Base-by-base conservation (phyloP, 148 eudicot species). In the Cornus suecica region DNA sequence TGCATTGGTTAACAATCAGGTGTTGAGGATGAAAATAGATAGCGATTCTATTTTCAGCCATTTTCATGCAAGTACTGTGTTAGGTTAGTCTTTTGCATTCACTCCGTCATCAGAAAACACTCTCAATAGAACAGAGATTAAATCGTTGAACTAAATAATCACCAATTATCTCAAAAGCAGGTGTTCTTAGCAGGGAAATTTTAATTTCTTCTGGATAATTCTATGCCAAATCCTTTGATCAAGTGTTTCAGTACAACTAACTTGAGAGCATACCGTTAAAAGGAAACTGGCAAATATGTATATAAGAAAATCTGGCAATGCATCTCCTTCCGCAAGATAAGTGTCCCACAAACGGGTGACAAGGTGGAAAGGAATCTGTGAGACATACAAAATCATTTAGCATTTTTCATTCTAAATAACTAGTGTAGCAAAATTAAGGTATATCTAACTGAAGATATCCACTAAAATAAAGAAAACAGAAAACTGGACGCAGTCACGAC, bases 311-410 rank as follows among this genome's bases (percentile, higher is more conserved):
- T 95, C 99, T 64, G 99, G 99, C 74, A 95, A 83, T 62, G 99
- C 99, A 80, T 95, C 99, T 30, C 99, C 99, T 91, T 92, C 99
- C 20, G 99, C 99, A 73, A 95, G 97, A 84, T 95, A 95, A 48
- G 99, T 95, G 87, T 95, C 99, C 99, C 97, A 95, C 81, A 95
- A 92, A 51, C 99, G 97, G 60, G 89, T 92, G 61, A 95, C 93
- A 23, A 95, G 97, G 79, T 87, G 79, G 78, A 92, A 95, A n/a
- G 99, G 99, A 42, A 95, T 88, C 99, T 95, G 80, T 69, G n/a
- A 72, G 25, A 48, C n/a, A 48, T 24, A 25, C 18, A 79, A 22
- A 29, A 14, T 64, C 32, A 58, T 66, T 32, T 68, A 51, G 27
- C 42, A 18, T 24, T 25, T 62, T 68, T n/a, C 69, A 58, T 28